A percentile compares a stretch with the other conserved stretches of the same genome.
Evolutionary conservation across 1,139 yeast genomes (phyloP).

Genomic region (Suhomyces atakaporum): DNA sequence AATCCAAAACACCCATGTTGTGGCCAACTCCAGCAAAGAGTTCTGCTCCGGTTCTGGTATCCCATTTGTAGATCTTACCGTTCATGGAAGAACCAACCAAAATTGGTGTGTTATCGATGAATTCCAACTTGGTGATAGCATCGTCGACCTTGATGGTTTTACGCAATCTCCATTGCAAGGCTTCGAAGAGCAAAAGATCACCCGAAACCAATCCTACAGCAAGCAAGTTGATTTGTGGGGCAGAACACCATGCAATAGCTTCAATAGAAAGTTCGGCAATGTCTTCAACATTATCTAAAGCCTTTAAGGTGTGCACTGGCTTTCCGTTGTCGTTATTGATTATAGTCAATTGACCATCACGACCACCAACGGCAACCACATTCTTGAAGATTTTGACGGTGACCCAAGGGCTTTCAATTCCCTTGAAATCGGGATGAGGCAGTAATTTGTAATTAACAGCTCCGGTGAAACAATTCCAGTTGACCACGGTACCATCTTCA

Average conservation of each 20-base stretch:
- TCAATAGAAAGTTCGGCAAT: slow-evolving; percentile 81
- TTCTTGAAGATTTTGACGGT: slow-evolving; percentile 53
- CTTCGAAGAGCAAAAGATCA: slow-evolving; percentile 75
- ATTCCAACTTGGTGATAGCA: slow-evolving; percentile 79
- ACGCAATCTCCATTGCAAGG: slow-evolving; percentile 85
- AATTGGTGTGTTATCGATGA: slow-evolving; percentile 56
- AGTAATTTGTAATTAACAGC: slow-evolving; percentile 65
- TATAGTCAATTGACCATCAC: slow-evolving; percentile 82
- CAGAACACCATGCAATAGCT: slow-evolving; percentile 78
- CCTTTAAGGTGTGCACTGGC: slow-evolving; percentile 63
- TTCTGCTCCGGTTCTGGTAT: slow-evolving; percentile 78
- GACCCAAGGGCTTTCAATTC: slow-evolving; percentile 86
- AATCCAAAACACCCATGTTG: slow-evolving; percentile 89
- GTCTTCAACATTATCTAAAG: slow-evolving; percentile 63
- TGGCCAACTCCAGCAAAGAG: slow-evolving; percentile 86
- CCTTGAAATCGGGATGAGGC: slow-evolving; percentile 63
- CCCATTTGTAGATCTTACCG: slow-evolving; percentile 86
- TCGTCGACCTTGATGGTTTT: slow-evolving; percentile 69
- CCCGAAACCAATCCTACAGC: slow-evolving; percentile 94
- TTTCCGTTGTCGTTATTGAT: slow-evolving; percentile 74
- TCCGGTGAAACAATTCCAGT: slow-evolving; percentile 88
- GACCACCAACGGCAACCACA: slow-evolving; percentile 72
- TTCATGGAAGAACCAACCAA: slow-evolving; percentile 79
- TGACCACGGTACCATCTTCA: slow-evolving; percentile 85
- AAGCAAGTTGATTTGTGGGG: slow-evolving; percentile 55